Evolutionary conservation across 1,139 yeast species (phyloP), one percentile per base, ranked within the genome.

Genomic region (Sugiyamaella grinbergsii): DNA sequence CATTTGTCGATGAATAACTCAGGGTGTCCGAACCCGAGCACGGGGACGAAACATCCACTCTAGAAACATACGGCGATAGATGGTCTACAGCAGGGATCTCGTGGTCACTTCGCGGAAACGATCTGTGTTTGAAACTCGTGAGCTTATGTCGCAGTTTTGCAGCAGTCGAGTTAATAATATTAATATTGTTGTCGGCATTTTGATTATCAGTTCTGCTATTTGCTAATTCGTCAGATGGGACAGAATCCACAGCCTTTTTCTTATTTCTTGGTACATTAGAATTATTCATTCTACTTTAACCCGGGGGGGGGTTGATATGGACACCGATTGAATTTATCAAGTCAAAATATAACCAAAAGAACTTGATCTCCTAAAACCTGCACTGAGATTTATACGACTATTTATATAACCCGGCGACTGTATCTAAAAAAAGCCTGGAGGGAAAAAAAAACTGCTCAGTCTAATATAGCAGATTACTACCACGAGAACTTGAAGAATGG

Each of bases 11-110:
- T 5, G 37, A 7, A 33, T 33, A 40, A 18, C 28, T 26, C 16
- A 40, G 15, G 4, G 33, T 40, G 19, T 10, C 24, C 11, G 34
- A 18, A 40, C 28, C 43, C 18, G 43, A 6, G 18, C 24, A 28
- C 7, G 33, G 22, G 34, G 7, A 15, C 15, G 26, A 16, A 8
- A 33, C 6, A 8, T 33, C 20, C 10, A 33, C 22, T 15, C 22
- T 16, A 29, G 32, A 29, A 5, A 7, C n/a, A 18, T 33, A 33
- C 22, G 37, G 37, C 22, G 37, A 10, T 24, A 10, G 28, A 24
- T 24, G 28, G 10, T 10, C 28, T n/a, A n/a, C n/a, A 24, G 5
- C 10, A 24, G 5, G 37, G n/a, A n/a, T 16, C 7, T 18, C 37
- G 15, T 33, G 13, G 37, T 4, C n/a, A 33, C 6, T 18, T 22